A percentile compares a stretch with the other conserved stretches of the same genome.
Conservation (phyloP, 495 filamentous ascomycete species). For the Xylaria acuta region DNA sequence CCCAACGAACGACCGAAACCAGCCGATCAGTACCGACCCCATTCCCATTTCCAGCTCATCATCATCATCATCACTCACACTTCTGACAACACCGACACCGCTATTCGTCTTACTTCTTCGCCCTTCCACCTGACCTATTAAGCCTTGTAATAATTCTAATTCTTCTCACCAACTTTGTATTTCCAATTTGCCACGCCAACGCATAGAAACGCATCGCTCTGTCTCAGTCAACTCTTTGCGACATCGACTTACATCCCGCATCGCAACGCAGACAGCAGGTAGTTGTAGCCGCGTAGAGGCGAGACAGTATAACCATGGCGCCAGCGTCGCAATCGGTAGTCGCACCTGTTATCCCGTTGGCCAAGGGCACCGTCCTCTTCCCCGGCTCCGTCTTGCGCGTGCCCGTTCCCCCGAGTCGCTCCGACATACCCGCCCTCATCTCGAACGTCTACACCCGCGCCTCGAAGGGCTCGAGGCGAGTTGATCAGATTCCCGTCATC, state of each 20-base stretch:
- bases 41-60: neutral
- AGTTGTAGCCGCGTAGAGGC: neutral
- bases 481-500: slow-evolving; percentile 72
- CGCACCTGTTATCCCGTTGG: slow-evolving; percentile 77
- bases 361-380: slow-evolving; percentile 75
- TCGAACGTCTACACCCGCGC: slow-evolving; percentile 74
- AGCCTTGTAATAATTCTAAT: slow-evolving; percentile 15
- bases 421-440: slow-evolving; percentile 83
- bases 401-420: slow-evolving; percentile 71
- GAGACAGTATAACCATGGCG: slow-evolving; percentile 33
- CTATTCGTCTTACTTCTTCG: slow-evolving; percentile 18
- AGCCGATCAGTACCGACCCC: neutral
- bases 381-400: slow-evolving; percentile 81
- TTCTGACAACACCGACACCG: slow-evolving; percentile 16
- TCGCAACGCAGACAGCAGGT: neutral
- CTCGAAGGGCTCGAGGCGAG: slow-evolving; percentile 65
- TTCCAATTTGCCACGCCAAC: neutral
- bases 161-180: neutral
- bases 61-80: slow-evolving; percentile 9
- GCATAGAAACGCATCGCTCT: slow-evolving; percentile 22
- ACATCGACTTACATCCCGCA: neutral
- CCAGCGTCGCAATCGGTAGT: slow-evolving; percentile 47
- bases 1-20: neutral
- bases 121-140: neutral
- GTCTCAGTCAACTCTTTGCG: neutral